A percentile compares a stretch with the other conserved stretches of the same genome.
Conservation (phyloP, 345 rosid species). For the Dimocarpus longan region DNA sequence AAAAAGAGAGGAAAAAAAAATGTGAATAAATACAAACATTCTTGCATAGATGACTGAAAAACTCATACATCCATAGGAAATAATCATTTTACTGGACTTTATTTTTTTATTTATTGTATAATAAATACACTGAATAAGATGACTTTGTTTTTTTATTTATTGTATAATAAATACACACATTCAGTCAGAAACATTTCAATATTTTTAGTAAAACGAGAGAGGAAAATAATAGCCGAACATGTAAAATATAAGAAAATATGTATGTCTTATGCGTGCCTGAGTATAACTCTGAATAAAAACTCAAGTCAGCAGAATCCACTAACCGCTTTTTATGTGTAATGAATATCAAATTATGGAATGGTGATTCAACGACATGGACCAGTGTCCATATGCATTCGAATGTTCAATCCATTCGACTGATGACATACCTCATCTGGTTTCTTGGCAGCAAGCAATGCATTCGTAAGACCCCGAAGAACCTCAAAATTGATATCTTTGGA, state of each 20-base stretch:
- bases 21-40: neutral
- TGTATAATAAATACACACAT: neutral
- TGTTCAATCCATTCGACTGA: slow-evolving; percentile 6
- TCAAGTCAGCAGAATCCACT: neutral
- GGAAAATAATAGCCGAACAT: neutral
- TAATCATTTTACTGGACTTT: neutral
- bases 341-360: neutral
- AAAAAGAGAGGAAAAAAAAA: neutral
- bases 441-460: slow-evolving; percentile 89
- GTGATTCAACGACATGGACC: neutral
- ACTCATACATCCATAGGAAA: too few species aligned
- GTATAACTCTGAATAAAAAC: neutral
- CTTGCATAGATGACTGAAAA: neutral
- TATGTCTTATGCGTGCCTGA: neutral
- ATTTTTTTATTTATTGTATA: neutral
- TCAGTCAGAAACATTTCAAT: neutral
- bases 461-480: slow-evolving; percentile 76
- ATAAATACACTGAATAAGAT: too few species aligned
- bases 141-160: too few species aligned
- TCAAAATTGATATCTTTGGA: slow-evolving; percentile 69
- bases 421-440: slow-evolving; percentile 78
- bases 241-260: too few species aligned
- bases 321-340: neutral
- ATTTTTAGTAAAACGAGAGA: neutral
- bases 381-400: slow-evolving; percentile 4